These are phyloP conservation scores for Botryotinia calthae DNA, from an alignment of 2,329 filamentous ascomycete species.

Conservation along the genomic window DNA sequence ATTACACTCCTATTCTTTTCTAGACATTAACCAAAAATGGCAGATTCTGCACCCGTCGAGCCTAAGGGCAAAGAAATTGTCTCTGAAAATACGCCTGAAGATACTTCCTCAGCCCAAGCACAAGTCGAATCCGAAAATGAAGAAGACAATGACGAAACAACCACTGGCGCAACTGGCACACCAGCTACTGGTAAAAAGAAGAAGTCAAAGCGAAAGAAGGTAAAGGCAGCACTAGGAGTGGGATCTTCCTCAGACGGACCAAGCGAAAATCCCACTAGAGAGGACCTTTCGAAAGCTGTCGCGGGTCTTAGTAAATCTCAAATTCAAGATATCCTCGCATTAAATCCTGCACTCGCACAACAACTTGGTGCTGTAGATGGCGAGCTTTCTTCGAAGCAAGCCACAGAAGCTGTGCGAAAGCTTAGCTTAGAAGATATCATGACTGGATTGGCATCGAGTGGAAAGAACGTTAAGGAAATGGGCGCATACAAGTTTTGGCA, in stretches of 20 bases:
- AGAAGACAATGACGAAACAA: constrained; percentile 40
- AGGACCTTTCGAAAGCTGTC: constrained; percentile 45
- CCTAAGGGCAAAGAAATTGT: constrained; percentile 47
- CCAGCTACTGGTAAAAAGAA: constrained; percentile 49
- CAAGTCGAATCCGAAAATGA: constrained; percentile 50
- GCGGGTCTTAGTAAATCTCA: constrained; percentile 55
- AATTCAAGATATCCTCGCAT: constrained; percentile 63
- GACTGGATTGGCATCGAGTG: constrained; percentile 70
- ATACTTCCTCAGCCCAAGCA: constrained; percentile 28
- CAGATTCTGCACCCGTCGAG: constrained; percentile 62
- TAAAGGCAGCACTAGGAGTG: constrained; percentile 43
- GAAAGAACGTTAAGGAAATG: constrained; percentile 95
- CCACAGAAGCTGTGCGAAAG: constrained; percentile 56
- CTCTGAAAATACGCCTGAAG: constrained; percentile 27
- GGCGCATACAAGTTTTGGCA: constrained; percentile 98
- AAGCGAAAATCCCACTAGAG: constrained; percentile 42
- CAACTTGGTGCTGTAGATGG: constrained; percentile 47
- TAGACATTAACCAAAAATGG: constrained; percentile 39
- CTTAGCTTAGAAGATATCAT: constrained; percentile 69
- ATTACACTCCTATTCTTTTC: background rate
- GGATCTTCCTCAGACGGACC: constrained; percentile 30
- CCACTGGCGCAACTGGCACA: constrained; percentile 32
- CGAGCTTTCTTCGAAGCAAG: constrained; percentile 40
- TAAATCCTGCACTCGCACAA: constrained; percentile 70
- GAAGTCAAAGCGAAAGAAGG: constrained; percentile 65